Percentiles rank a stretch among this genome's conserved stretches.
phyloP scores from a whole-genome alignment of 331 rosid genomes.

The Acacia pycnantha region DNA sequence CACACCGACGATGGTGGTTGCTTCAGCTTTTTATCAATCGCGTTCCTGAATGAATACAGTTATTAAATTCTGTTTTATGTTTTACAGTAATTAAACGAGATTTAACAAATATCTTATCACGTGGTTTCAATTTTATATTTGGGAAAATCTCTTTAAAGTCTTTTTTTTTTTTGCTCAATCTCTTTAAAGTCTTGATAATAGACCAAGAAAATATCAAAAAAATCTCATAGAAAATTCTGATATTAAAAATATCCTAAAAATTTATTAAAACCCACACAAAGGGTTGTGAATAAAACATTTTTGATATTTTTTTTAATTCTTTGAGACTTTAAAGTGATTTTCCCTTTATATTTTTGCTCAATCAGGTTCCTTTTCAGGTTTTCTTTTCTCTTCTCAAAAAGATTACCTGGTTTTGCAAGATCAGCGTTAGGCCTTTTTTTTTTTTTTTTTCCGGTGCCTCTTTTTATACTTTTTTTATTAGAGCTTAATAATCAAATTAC shows the following conservation, averaged over 20 bases:
- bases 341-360: background rate
- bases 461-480: too few relatives aligned
- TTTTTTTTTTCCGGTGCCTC: background rate
- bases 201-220: too few relatives aligned
- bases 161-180: background rate
- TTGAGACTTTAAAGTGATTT: too few relatives aligned
- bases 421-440: background rate
- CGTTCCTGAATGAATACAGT: background rate
- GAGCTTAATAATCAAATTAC: too few relatives aligned
- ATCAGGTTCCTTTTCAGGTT: background rate
- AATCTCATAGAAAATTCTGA: too few relatives aligned
- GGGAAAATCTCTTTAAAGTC: too few relatives aligned
- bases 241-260: too few relatives aligned
- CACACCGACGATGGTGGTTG: background rate
- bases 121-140: background rate
- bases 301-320: too few relatives aligned
- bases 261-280: too few relatives aligned
- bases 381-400: too few relatives aligned
- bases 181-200: too few relatives aligned
- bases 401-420: background rate
- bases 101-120: background rate
- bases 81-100: background rate
- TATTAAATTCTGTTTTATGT: background rate
- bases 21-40: background rate
- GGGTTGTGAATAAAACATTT: too few relatives aligned